These are phyloP conservation scores for Hymenoscyphus albidus DNA, from an alignment of 2,329 filamentous ascomycete species.

Conservation along the genomic window DNA sequence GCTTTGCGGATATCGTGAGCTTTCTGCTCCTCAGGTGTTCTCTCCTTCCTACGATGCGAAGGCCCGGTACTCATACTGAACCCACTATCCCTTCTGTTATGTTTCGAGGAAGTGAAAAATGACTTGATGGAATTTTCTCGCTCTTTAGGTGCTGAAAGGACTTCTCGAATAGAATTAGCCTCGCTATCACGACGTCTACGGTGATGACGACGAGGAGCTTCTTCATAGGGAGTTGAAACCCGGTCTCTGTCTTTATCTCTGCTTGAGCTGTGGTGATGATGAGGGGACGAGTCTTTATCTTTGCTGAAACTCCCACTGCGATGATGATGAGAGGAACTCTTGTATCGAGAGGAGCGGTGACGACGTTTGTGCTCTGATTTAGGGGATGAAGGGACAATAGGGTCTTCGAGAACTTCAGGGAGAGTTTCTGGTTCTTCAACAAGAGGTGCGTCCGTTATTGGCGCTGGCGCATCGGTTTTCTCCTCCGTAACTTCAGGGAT, in stretches of 20 bases:
- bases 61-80: conserved; percentile 24
- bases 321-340: background rate
- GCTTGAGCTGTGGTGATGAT: conserved; percentile 15
- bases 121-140: conserved; percentile 11
- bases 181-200: conserved; percentile 28
- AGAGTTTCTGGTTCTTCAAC: conserved; percentile 29
- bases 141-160: background rate
- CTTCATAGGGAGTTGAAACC: conserved; percentile 9
- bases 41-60: conserved; percentile 24
- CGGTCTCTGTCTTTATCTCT: conserved; percentile 19
- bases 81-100: conserved; percentile 31
- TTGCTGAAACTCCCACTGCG: conserved; percentile 12
- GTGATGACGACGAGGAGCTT: conserved; percentile 16
- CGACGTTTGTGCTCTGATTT: conserved; percentile 1
- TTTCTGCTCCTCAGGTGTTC: conserved; percentile 32
- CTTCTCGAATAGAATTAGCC: conserved; percentile 9
- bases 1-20: conserved; percentile 33
- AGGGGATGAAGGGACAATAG: background rate
- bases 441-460: conserved; percentile 22
- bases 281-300: conserved; percentile 11
- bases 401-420: conserved; percentile 19
- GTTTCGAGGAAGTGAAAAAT: conserved; percentile 20
- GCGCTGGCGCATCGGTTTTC: conserved; percentile 5
- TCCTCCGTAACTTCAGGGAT: background rate
- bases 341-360: background rate